phyloP scores from a whole-genome alignment of 768 basidiomycete genomes.

The Boletus subparvulus region DNA sequence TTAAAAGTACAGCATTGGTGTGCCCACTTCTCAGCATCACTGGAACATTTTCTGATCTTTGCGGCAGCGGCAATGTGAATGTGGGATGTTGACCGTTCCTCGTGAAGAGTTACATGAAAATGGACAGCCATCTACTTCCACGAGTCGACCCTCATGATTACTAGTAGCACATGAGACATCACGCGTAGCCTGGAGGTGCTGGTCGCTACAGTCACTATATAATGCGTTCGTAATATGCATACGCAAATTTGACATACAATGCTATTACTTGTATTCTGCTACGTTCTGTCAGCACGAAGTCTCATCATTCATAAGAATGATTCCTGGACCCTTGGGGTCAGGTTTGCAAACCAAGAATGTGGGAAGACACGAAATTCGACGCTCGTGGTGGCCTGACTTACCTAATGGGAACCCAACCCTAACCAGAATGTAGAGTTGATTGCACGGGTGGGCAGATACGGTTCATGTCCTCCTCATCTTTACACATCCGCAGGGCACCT shows the following conservation, averaged over 20 bases:
- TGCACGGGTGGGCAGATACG: too few relatives aligned
- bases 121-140: background rate
- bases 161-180: background rate
- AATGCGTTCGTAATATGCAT: too few relatives aligned
- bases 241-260: background rate
- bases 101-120: background rate
- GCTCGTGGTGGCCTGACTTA: too few relatives aligned
- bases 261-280: background rate
- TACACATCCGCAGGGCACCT: too few relatives aligned
- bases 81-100: background rate
- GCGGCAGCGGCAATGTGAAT: slow-evolving; percentile 10
- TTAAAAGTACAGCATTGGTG: background rate
- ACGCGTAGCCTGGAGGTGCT: slow-evolving; percentile 1
- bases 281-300: background rate
- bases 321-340: too few relatives aligned
- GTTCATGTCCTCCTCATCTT: too few relatives aligned
- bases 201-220: too few relatives aligned
- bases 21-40: background rate
- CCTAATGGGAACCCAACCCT: too few relatives aligned
- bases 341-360: too few relatives aligned
- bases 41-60: background rate
- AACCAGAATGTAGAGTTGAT: too few relatives aligned
- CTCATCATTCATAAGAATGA: background rate
- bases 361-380: too few relatives aligned
- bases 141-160: background rate